A percentile compares a stretch with the other conserved stretches of the same genome.
Conservation (phyloP, 2,329 filamentous ascomycete species). For the Taxawa tesnikishii region DNA sequence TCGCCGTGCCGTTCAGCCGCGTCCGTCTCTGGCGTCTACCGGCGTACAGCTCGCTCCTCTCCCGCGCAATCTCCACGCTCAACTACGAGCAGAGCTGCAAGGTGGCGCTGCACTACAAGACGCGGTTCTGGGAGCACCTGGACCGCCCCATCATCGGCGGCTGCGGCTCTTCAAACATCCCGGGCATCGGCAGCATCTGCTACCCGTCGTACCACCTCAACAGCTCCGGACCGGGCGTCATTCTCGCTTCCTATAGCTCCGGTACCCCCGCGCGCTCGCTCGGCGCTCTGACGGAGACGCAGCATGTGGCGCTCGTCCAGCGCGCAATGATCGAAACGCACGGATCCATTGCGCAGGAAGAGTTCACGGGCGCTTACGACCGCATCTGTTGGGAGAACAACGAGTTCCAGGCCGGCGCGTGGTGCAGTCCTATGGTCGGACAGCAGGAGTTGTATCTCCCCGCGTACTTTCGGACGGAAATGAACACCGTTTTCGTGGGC, state of each 20-base stretch:
- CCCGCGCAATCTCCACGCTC: conserved; percentile 34
- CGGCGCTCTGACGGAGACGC: conserved; percentile 38
- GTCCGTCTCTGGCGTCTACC: conserved; percentile 52
- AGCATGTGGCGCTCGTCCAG: conserved; percentile 52
- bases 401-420: conserved; percentile 48
- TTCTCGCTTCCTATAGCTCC: conserved; percentile 48
- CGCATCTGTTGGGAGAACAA: conserved; percentile 55
- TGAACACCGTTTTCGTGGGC: conserved; percentile 52
- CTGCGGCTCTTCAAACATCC: conserved; percentile 48
- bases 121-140: conserved; percentile 48
- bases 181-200: conserved; percentile 49
- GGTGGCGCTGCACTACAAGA: conserved; percentile 55
- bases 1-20: conserved; percentile 52
- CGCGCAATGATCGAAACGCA: conserved; percentile 58
- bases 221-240: conserved; percentile 46
- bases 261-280: conserved; percentile 33
- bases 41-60: conserved; percentile 36
- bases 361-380: conserved; percentile 54
- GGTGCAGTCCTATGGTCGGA: conserved; percentile 44
- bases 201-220: conserved; percentile 59
- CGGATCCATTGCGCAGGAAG: conserved; percentile 43
- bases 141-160: conserved; percentile 49
- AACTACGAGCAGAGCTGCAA: conserved; percentile 41
- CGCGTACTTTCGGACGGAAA: conserved; percentile 60
- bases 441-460: conserved; percentile 61